Base-by-base conservation (phyloP, 352 stramenopile species). In the Globisporangium orthogonon region DNA sequence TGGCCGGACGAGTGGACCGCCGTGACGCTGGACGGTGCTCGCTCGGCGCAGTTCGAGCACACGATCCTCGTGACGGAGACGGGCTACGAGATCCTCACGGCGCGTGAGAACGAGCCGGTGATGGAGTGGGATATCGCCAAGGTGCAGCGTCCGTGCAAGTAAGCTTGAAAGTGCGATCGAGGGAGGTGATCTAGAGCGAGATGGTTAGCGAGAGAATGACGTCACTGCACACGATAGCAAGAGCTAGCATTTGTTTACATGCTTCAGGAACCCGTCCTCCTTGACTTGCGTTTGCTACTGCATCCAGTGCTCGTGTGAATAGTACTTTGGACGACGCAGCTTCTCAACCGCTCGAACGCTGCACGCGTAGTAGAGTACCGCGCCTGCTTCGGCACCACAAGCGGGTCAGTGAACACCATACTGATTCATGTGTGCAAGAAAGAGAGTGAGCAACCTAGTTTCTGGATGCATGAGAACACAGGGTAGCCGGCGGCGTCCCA, bases 1-100 rank as follows among this genome's bases (percentile, higher is more conserved):
- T 99, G 97, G 97, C 91, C 90, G 17, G 97, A 99, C 69, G 95
- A 99, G 63, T 99, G 97, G 97, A 99, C 97, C 29, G 91, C 89
- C 13, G 93, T 98, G 14, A 99, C 97, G 5, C 82, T 73, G 9
- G 97, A 99, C 77, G 97, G 97, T 33, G 82, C 89, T 57, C 86
- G 94, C 23, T 98, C 89, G 53, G 96, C 97, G 11, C 97, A 99
- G 77, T 97, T 97, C 56, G 97, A 99, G 66, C 97, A 99, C 73
- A 99, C 96, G 17, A 86, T 99, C n/a, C 66, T 99, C 28, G 95
- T 99, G n/a, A 99, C 97, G 1, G 93, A 99, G 39, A 94, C 80
- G 18, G 97, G 97, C 44, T 97, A 87, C 59, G 97, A 99, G 60
- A 96, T 99, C 54, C 74, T 99, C 9, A 99, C 97, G 31, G 87